Evolutionary conservation across 2,329 filamentous ascomycete genomes (phyloP).

Genomic region (Biscogniauxia sp.): DNA sequence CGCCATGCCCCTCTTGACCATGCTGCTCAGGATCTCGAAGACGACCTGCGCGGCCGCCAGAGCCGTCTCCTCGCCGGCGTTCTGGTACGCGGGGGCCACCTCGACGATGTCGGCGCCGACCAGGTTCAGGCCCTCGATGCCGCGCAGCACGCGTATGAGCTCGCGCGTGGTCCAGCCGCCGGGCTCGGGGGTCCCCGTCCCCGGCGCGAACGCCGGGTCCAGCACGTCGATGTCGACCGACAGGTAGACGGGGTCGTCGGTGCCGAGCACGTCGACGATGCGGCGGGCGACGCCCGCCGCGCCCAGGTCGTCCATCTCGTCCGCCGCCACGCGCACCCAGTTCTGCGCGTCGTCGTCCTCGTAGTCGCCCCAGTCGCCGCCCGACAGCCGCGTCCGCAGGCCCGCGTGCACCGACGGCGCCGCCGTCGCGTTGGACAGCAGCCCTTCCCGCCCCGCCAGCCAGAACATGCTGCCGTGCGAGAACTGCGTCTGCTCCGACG

Average conservation of each 20-base stretch:
- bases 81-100: slow-evolving; percentile 83
- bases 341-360: slow-evolving; percentile 72
- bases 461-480: slow-evolving; percentile 93
- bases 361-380: slow-evolving; percentile 64
- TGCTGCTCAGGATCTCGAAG: slow-evolving; percentile 79
- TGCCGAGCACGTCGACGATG: slow-evolving; percentile 54
- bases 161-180: slow-evolving; percentile 91
- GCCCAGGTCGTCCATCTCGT: slow-evolving; percentile 85
- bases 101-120: slow-evolving; percentile 91
- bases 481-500: slow-evolving; percentile 67
- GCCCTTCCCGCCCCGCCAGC: slow-evolving; percentile 76
- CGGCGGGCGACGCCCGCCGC: slow-evolving; percentile 64
- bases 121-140: slow-evolving; percentile 78
- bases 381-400: slow-evolving; percentile 72
- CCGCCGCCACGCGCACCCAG: slow-evolving; percentile 76
- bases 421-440: slow-evolving; percentile 69
- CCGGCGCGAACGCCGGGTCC: slow-evolving; percentile 65
- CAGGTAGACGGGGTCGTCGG: not conserved
- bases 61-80: slow-evolving; percentile 74
- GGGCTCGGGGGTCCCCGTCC: slow-evolving; percentile 84
- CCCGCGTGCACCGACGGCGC: slow-evolving; percentile 79
- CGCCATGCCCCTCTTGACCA: slow-evolving; percentile 55
- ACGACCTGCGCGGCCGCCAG: slow-evolving; percentile 80
- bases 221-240: slow-evolving; percentile 67
- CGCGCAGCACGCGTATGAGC: slow-evolving; percentile 77